Conservation (phyloP, 2,329 filamentous ascomycete species). For the Fulvia fulva region DNA sequence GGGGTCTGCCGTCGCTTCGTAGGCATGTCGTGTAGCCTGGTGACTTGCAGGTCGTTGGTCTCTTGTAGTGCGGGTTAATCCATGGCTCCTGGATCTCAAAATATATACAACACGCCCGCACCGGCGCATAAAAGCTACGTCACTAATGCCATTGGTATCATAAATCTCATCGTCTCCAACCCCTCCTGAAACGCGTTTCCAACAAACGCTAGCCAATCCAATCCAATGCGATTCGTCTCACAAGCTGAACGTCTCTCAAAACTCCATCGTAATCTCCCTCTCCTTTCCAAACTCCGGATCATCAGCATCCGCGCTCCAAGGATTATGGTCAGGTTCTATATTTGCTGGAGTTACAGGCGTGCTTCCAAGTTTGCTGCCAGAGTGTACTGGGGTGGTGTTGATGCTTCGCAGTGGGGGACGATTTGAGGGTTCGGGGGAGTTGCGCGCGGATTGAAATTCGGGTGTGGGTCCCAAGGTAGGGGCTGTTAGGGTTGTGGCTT, state of each 20-base stretch:
- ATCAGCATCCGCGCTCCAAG: constrained; percentile 48
- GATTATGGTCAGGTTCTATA: constrained; percentile 37
- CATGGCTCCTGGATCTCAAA: not conserved
- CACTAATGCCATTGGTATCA: not conserved
- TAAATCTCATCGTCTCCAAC: not conserved
- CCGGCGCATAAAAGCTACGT: not conserved
- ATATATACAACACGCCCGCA: not conserved
- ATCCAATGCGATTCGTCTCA: too few species aligned
- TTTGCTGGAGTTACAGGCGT: constrained; percentile 1
- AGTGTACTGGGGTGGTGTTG: constrained; percentile 28
- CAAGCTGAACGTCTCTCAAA: too few species aligned
- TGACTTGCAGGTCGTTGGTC: too few species aligned
- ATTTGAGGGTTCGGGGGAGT: not conserved
- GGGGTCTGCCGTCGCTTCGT: too few species aligned
- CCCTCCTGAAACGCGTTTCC: not conserved
- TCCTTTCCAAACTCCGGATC: constrained; percentile 45
- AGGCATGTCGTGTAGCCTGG: too few species aligned
- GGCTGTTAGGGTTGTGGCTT: constrained; percentile 4
- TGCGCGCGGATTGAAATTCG: not conserved
- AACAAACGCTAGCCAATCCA: too few species aligned
- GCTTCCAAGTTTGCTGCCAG: not conserved
- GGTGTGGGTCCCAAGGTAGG: not conserved
- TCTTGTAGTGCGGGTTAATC: too few species aligned
- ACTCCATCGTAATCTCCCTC: constrained; percentile 48
- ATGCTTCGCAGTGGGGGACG: constrained; percentile 11